These are phyloP conservation scores for Syncephalastrum sp. DNA, from an alignment of 371 early-diverging fungal species.

Conservation along the genomic window DNA sequence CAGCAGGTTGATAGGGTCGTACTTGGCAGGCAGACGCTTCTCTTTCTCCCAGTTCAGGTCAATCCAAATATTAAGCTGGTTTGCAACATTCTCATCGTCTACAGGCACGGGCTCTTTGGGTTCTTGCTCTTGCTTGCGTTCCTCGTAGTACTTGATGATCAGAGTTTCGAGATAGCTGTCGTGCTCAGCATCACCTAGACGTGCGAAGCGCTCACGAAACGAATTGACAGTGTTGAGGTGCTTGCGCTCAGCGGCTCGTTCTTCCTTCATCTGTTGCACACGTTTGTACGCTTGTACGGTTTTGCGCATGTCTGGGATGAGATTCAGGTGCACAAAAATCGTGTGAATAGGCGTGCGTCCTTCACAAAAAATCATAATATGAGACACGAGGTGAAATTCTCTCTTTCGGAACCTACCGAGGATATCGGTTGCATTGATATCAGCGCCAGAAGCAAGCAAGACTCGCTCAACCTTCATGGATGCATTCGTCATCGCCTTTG, in stretches of 20 bases:
- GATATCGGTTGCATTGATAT: conserved; percentile 43
- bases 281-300: conserved; percentile 19
- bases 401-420: conserved; percentile 34
- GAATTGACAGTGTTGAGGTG: not conserved
- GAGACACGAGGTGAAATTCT: not conserved
- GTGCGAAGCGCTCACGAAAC: not conserved
- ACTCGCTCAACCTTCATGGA: conserved; percentile 53
- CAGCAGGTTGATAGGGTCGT: conserved; percentile 61
- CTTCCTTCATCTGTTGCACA: conserved; percentile 14
- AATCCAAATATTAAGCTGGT: conserved; percentile 7
- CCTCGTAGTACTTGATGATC: not conserved
- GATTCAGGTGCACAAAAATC: conserved; percentile 36
- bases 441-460: conserved; percentile 44
- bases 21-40: conserved; percentile 10
- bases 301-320: conserved; percentile 44
- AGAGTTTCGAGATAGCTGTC: conserved; percentile 12
- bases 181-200: not conserved
- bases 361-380: conserved; percentile 5
- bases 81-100: not conserved
- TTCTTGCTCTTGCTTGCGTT: conserved; percentile 5
- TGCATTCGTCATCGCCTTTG: conserved; percentile 52
- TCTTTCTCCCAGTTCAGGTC: conserved; percentile 18
- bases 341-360: conserved; percentile 61
- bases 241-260: conserved; percentile 9
- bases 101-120: not conserved